phyloP scores from a whole-genome alignment of 2,329 filamentous ascomycete species.

The Lizonia empirigonia region DNA sequence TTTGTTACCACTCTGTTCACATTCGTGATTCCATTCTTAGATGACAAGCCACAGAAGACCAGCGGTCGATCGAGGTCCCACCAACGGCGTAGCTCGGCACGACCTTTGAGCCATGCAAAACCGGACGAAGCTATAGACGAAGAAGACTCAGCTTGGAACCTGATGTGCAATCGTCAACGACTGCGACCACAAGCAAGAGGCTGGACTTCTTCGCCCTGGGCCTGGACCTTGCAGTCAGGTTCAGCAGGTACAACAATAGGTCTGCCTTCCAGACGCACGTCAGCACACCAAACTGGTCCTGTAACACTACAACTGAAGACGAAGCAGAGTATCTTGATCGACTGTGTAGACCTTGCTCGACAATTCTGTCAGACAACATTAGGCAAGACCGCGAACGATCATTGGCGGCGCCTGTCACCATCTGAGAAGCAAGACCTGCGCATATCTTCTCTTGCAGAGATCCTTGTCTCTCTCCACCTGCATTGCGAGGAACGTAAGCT shows the following conservation, averaged over 20 bases:
- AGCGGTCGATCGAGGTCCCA: slow-evolving; percentile 24
- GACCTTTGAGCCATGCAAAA: slow-evolving; percentile 31
- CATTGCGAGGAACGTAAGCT: slow-evolving; percentile 90
- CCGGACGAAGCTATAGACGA: slow-evolving; percentile 31
- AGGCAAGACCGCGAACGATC: slow-evolving; percentile 51
- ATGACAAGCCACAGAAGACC: slow-evolving; percentile 34
- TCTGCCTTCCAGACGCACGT: slow-evolving; percentile 29
- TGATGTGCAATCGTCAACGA: slow-evolving; percentile 43
- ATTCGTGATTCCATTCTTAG: slow-evolving; percentile 45
- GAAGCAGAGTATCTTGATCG: slow-evolving; percentile 35
- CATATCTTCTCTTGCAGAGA: slow-evolving; percentile 66
- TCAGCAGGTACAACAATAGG: slow-evolving; percentile 32
- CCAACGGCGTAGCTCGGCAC: slow-evolving; percentile 32
- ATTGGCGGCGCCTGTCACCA: slow-evolving; percentile 61
- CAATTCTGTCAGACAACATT: slow-evolving; percentile 43
- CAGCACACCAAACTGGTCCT: slow-evolving; percentile 16
- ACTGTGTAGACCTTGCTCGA: slow-evolving; percentile 42
- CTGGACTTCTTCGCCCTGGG: slow-evolving; percentile 43
- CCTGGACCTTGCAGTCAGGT: slow-evolving; percentile 40
- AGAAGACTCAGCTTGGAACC: slow-evolving; percentile 38
- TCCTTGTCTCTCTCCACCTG: slow-evolving; percentile 79
- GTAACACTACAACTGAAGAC: slow-evolving; percentile 36
- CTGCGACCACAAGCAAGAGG: slow-evolving; percentile 33
- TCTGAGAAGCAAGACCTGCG: slow-evolving; percentile 44
- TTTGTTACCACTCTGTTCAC: slow-evolving; percentile 50